Evolutionary conservation across 805 yeast genomes (phyloP).

Genomic region (Ogataea paradorogensis): DNA sequence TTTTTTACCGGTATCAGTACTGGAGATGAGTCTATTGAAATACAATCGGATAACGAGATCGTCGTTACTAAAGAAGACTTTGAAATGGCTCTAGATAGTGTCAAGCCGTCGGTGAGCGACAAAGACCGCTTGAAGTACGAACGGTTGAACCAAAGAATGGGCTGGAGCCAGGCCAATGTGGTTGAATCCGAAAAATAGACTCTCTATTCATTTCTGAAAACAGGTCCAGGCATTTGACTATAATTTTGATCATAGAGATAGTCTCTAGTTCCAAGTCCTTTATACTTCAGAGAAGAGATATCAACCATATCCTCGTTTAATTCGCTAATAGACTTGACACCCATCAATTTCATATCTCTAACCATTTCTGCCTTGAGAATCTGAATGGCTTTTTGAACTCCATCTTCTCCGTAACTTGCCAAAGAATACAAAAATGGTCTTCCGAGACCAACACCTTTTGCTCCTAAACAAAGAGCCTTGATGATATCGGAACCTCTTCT

Average conservation of each 20-base stretch:
- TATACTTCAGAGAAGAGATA: conserved; percentile 30
- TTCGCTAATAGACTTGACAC: conserved; percentile 49
- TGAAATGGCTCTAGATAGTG: conserved; percentile 62
- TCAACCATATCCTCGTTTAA: conserved; percentile 42
- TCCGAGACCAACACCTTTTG: conserved; percentile 61
- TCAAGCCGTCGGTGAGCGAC: conserved; percentile 90
- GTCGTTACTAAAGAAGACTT: conserved; percentile 68
- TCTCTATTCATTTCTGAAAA: conserved; percentile 12
- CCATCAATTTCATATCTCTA: conserved; percentile 64
- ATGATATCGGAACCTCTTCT: conserved; percentile 43
- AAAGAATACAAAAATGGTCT: conserved; percentile 75
- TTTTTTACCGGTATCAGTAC: conserved; percentile 52
- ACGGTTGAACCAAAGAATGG: conserved; percentile 66
- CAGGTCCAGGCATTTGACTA: conserved; percentile 42
- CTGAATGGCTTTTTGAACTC: conserved; percentile 63
- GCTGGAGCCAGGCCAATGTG: conserved; percentile 51
- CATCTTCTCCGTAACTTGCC: conserved; percentile 77
- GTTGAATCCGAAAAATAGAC: conserved; percentile 6
- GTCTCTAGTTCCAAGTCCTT: conserved; percentile 44
- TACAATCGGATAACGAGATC: conserved; percentile 30
- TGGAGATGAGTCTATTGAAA: conserved; percentile 41
- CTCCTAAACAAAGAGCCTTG: conserved; percentile 43
- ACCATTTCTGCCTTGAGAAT: conserved; percentile 58
- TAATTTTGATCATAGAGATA: conserved; percentile 53
- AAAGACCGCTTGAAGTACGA: conserved; percentile 77